A percentile compares a stretch with the other conserved stretches of the same genome.
Conservation (phyloP, 1,284 basidiomycete species). For the Ganoderma sinense region DNA sequence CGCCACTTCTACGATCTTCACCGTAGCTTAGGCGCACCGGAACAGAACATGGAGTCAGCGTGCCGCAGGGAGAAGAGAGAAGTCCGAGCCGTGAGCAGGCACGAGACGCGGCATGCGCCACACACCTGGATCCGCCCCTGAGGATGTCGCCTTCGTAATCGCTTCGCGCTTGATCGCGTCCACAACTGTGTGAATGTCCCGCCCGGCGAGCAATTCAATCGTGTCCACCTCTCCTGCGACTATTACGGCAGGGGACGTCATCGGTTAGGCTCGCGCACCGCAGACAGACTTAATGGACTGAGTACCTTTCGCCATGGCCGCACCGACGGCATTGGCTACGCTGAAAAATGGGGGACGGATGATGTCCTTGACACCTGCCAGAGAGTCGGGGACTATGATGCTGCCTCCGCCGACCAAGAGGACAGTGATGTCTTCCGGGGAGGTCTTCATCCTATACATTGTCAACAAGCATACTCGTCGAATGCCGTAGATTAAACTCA, state of each 20-base stretch:
- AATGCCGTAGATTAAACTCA: constrained; percentile 16
- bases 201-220: constrained; percentile 49
- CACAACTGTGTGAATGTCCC: constrained; percentile 50
- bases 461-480: neutral
- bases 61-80: neutral
- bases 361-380: constrained; percentile 55
- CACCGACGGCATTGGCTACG: constrained; percentile 66
- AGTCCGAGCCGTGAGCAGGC: neutral
- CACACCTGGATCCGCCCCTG: constrained; percentile 51
- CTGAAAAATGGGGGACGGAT: constrained; percentile 56
- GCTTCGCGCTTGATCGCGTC: constrained; percentile 52
- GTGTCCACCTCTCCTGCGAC: constrained; percentile 47
- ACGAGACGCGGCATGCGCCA: neutral
- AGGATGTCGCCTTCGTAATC: constrained; percentile 50
- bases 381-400: constrained; percentile 50
- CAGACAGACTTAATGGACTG: constrained; percentile 12
- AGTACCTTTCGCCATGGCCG: constrained; percentile 52
- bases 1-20: constrained; percentile 56
- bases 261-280: neutral
- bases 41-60: neutral
- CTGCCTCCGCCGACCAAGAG: constrained; percentile 62
- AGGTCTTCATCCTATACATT: constrained; percentile 60
- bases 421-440: constrained; percentile 52
- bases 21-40: constrained; percentile 30
- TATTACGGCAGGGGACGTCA: constrained; percentile 11